Evolutionary conservation across 257 asterid genomes (phyloP), one percentile per base, ranked within the genome.

Genomic region (Solanum ahanhuiri): DNA sequence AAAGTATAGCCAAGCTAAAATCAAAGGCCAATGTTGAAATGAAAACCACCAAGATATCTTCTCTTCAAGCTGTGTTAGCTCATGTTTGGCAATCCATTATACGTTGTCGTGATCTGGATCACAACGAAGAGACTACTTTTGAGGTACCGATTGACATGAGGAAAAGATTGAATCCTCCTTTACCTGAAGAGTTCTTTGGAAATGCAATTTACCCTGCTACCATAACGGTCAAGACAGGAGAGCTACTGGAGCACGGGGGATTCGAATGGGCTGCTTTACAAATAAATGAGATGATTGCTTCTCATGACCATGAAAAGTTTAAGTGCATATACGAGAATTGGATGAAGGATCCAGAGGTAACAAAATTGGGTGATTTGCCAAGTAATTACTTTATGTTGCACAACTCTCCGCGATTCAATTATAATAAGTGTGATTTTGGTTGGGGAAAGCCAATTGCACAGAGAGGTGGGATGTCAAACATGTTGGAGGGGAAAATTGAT

Each of bases 31-130:
- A 86, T 60, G 17, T 87, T 4, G 90, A 92, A 85, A 87, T 87
- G 11, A 77, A 72, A 3, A 69, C 85, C 75, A 87, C 33, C 17
- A 75, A 67, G 5, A 89, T 89, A 23, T 91, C 94, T 0, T 73
- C 94, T 9, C 91, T 93, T 10, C 96, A 92, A 82, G 93, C 95
- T 28, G 34, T 91, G 31, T 43, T 90, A 5, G 95, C 95, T 10
- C 93, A 89, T 41, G 6, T 91, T 15, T 93, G 96, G 95, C 66
- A 87, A 25, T 88, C 94, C 6, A 2, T 90, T 7, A 72, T 89
- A 30, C 89, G 93, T 2, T 89, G 87, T 5, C 91, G 90, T 58
- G 22, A 51, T 3, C 23, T 76, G 12, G 67, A 28, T 18, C 33
- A 25, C 9, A 22, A 60, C 3, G 33, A 37, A 11, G 87, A 87